Evolutionary conservation across 164 flowering plant genomes (phyloP).

Genomic region (Chloranthus sessilifolius): DNA sequence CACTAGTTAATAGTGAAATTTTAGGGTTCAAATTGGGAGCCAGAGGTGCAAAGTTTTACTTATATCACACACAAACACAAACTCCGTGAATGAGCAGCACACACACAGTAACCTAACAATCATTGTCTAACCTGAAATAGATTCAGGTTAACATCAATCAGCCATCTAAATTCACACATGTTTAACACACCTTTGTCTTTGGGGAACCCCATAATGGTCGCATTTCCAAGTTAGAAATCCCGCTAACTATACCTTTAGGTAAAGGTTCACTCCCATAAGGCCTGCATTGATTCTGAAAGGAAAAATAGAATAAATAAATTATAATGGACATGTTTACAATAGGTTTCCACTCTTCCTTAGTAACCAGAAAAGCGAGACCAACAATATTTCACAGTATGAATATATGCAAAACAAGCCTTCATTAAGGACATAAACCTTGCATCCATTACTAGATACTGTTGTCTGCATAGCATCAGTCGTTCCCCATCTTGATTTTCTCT

Average conservation of each 20-base stretch:
- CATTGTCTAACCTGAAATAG: no score
- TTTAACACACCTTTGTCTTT: conserved; percentile 27
- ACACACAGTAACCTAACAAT: no score
- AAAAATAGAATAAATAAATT: not conserved
- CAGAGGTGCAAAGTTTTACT: no score
- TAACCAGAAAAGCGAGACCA: not conserved
- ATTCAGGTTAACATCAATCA: not conserved
- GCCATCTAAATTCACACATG: not conserved
- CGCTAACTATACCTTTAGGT: conserved; percentile 70
- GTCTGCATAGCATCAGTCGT: conserved; percentile 18
- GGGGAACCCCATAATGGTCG: conserved; percentile 67
- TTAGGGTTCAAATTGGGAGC: no score
- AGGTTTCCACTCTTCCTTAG: no score
- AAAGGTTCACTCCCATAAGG: conserved; percentile 67
- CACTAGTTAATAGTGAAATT: no score
- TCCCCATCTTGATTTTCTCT: conserved; percentile 48
- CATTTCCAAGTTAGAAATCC: conserved; percentile 72
- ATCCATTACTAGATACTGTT: conserved; percentile 18
- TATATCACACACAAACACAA: no score
- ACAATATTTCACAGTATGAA: not conserved
- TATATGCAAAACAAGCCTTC: not conserved
- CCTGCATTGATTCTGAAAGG: conserved; percentile 48
- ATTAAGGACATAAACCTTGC: conserved; percentile 42
- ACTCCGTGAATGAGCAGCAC: no score
- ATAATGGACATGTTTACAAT: not conserved